Conservation (phyloP, 768 basidiomycete genomes). For the Nevesoporus exiguus region DNA sequence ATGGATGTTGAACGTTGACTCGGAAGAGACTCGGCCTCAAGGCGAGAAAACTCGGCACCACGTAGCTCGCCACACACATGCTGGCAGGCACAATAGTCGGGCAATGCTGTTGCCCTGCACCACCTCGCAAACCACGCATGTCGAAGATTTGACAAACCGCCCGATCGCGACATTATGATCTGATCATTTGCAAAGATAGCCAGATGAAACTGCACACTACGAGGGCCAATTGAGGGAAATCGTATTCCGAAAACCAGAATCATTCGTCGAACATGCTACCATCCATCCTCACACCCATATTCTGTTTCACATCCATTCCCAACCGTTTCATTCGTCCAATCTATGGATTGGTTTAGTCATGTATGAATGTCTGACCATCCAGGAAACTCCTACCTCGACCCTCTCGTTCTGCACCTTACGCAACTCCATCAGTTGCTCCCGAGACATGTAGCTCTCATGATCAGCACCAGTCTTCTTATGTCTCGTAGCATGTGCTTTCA, state of each 20-base stretch:
- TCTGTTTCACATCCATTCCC: slow-evolving; percentile 86
- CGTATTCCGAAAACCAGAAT: not conserved
- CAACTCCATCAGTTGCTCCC: slow-evolving; percentile 78
- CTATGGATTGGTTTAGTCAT: slow-evolving; percentile 31
- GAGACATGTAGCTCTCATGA: slow-evolving; percentile 69
- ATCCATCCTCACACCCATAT: slow-evolving; percentile 86
- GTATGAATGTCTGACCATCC: not conserved
- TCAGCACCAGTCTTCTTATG: slow-evolving; percentile 69
- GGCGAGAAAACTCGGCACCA: not conserved
- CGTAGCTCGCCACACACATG: slow-evolving; percentile 2
- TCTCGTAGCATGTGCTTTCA: slow-evolving; percentile 67
- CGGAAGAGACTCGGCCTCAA: not conserved
- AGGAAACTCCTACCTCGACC: slow-evolving; percentile 52
- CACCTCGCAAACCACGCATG: slow-evolving; percentile 18
- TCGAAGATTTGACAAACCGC: not conserved
- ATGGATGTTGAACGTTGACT: slow-evolving; percentile 10
- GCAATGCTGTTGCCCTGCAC: not conserved
- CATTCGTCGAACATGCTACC: slow-evolving; percentile 54
- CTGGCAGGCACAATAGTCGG: slow-evolving; percentile 1
- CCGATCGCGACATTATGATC: not conserved
- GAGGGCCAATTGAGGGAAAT: not conserved
- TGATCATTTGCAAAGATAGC: not conserved
- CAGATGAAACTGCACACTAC: not conserved
- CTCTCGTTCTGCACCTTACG: slow-evolving; percentile 84
- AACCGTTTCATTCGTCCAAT: slow-evolving; percentile 80